phyloP scores from a whole-genome alignment of 805 yeast species.

The Yarrowia osloensis region DNA sequence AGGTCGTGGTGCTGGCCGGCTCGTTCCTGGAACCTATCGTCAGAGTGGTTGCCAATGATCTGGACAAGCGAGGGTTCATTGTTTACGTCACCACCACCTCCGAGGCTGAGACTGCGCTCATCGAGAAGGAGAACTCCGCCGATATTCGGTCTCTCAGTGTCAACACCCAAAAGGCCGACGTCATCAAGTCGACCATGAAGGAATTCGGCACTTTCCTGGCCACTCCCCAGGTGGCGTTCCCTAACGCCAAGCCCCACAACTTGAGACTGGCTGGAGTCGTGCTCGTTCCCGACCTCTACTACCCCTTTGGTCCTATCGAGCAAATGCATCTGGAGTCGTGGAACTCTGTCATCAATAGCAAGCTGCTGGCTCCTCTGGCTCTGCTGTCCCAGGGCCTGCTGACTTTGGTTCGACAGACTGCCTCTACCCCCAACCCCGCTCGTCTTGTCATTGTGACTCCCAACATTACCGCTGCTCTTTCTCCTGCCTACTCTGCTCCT shows the following conservation, averaged over 20 bases:
- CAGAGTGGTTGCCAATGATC: conserved; percentile 66
- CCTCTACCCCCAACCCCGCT: conserved; percentile 39
- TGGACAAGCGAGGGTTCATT: conserved; percentile 77
- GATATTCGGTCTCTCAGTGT: conserved; percentile 70
- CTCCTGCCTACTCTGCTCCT: conserved; percentile 64
- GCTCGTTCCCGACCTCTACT: conserved; percentile 67
- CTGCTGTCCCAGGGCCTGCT: conserved; percentile 59
- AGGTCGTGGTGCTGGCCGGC: conserved; percentile 73
- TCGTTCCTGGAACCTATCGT: conserved; percentile 76
- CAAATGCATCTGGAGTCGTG: conserved; percentile 54
- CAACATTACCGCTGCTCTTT: conserved; percentile 54
- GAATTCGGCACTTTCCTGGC: conserved; percentile 54
- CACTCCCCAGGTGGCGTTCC: conserved; percentile 59
- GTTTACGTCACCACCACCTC: conserved; percentile 72
- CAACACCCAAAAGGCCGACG: conserved; percentile 47
- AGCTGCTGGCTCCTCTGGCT: conserved; percentile 52
- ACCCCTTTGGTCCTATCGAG: conserved; percentile 69
- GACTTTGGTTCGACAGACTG: conserved; percentile 53
- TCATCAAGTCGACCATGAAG: conserved; percentile 51
- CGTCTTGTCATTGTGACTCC: conserved; percentile 58
- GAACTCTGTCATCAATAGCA: conserved; percentile 50
- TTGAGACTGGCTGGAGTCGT: conserved; percentile 65
- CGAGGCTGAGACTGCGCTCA: conserved; percentile 56
- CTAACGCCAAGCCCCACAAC: conserved; percentile 57
- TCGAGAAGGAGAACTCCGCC: conserved; percentile 55